Evolutionary conservation across 2,329 filamentous ascomycete species (phyloP).

Genomic region (Stemphylium vesicarium): DNA sequence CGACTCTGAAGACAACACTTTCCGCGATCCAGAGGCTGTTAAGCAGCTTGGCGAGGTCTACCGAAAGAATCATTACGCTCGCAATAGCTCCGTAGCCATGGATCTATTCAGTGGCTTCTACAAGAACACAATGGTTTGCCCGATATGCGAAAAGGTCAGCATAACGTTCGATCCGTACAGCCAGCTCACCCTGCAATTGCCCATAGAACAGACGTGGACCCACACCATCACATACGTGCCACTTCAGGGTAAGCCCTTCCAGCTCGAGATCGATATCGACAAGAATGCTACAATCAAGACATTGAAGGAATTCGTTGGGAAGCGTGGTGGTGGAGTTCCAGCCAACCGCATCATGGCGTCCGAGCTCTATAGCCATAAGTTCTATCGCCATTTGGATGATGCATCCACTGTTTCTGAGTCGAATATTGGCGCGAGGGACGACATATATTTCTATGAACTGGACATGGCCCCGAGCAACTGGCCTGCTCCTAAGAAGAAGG

Average conservation of each 20-base stretch:
- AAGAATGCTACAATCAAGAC: conserved; percentile 73
- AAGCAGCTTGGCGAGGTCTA: conserved; percentile 84
- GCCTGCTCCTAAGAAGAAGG: conserved; percentile 62
- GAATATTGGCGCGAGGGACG: conserved; percentile 66
- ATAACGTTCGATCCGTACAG: conserved; percentile 99
- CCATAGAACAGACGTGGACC: conserved; percentile 82
- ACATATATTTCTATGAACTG: conserved; percentile 77
- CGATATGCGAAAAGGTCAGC: conserved; percentile 90
- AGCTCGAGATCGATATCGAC: conserved; percentile 79
- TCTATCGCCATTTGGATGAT: conserved; percentile 87
- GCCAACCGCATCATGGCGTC: conserved; percentile 73
- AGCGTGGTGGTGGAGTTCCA: conserved; percentile 59
- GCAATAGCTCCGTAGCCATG: conserved; percentile 93
- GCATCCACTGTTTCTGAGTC: conserved; percentile 69
- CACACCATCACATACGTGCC: conserved; percentile 79
- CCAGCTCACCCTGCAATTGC: conserved; percentile 88
- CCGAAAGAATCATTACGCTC: conserved; percentile 87
- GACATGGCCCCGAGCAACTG: conserved; percentile 81
- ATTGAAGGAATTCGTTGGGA: conserved; percentile 68
- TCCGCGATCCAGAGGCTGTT: conserved; percentile 80
- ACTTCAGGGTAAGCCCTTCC: conserved; percentile 71
- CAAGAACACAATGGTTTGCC: conserved; percentile 95
- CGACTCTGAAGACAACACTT: conserved; percentile 96
- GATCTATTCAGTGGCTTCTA: conserved; percentile 96
- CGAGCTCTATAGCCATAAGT: conserved; percentile 82